Percentiles rank a stretch among this genome's conserved stretches.
Evolutionary conservation across 352 stramenopile genomes (phyloP).

Genomic region (Pythium insidiosum): DNA sequence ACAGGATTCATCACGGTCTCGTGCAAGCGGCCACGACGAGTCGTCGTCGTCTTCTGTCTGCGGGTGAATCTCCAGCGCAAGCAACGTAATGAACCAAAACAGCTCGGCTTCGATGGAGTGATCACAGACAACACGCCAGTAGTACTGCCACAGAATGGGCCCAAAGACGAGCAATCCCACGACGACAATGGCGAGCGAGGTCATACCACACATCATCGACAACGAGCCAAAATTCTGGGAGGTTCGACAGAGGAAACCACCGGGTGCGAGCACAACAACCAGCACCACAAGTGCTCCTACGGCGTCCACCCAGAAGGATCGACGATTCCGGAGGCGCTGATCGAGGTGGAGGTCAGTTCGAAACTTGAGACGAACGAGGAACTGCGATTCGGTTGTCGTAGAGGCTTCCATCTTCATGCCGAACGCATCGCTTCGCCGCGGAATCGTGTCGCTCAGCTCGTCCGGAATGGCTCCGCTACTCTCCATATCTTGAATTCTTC

Average conservation of each 20-base stretch:
- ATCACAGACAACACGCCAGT: conserved; percentile 10
- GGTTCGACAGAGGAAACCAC: too few species aligned
- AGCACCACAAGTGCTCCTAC: background rate
- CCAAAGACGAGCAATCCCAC: conserved; percentile 5
- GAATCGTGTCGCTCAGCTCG: background rate
- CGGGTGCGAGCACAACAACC: conserved; percentile 8
- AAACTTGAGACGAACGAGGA: conserved; percentile 22
- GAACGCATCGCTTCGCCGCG: background rate
- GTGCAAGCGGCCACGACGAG: too few species aligned
- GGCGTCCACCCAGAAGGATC: conserved; percentile 2
- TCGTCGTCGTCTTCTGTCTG: conserved; percentile 6
- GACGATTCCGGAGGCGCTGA: conserved; percentile 5
- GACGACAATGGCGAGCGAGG: too few species aligned
- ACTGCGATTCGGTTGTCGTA: conserved; percentile 16
- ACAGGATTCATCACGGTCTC: too few species aligned
- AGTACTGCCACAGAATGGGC: conserved; percentile 21
- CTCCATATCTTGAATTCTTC: conserved; percentile 9
- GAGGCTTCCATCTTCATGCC: too few species aligned
- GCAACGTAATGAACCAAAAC: conserved; percentile 27
- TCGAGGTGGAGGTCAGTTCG: conserved; percentile 22
- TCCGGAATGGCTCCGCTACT: conserved; percentile 2
- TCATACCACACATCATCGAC: too few species aligned
- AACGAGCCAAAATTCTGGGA: too few species aligned
- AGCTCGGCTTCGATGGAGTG: conserved; percentile 20
- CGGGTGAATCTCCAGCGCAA: conserved; percentile 22